Percentiles rank a stretch among this genome's conserved stretches.
phyloP scores from a whole-genome alignment of 1,139 yeast genomes.

The Pichia sp. region DNA sequence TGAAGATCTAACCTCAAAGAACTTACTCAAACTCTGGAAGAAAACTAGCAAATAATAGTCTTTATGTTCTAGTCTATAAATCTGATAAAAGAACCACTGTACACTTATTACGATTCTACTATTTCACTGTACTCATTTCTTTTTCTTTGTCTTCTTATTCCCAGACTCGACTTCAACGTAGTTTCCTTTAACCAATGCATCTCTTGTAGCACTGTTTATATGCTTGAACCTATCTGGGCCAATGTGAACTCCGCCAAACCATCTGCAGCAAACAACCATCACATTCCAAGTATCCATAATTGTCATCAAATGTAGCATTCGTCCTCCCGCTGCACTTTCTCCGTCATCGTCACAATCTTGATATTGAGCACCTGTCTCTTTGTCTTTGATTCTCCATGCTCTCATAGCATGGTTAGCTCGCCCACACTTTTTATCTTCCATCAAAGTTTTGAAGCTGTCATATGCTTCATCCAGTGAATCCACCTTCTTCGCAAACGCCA shows the following conservation, averaged over 20 bases:
- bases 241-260: constrained; percentile 90
- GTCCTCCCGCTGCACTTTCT: constrained; percentile 92
- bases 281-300: constrained; percentile 82
- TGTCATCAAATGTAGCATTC: constrained; percentile 73
- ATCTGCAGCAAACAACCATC: constrained; percentile 79
- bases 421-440: constrained; percentile 58
- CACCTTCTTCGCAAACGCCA: constrained; percentile 65
- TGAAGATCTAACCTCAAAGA: constrained; percentile 10
- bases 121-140: constrained; percentile 8
- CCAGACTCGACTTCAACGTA: constrained; percentile 28
- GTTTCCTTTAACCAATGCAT: constrained; percentile 65
- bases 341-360: constrained; percentile 98
- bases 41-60: background rate
- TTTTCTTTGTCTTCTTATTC: constrained; percentile 17
- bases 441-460: constrained; percentile 41
- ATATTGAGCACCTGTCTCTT: constrained; percentile 41
- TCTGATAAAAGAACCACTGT: background rate
- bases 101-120: background rate
- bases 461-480: constrained; percentile 59
- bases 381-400: constrained; percentile 69
- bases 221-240: constrained; percentile 96
- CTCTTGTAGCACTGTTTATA: constrained; percentile 82
- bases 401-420: constrained; percentile 76
- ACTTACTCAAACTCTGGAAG: constrained; percentile 15
- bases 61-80: too few relatives aligned